Percentiles rank a stretch among this genome's conserved stretches.
phyloP scores from a whole-genome alignment of 2,329 filamentous ascomycete species.

The Pseudocercospora eumusae region DNA sequence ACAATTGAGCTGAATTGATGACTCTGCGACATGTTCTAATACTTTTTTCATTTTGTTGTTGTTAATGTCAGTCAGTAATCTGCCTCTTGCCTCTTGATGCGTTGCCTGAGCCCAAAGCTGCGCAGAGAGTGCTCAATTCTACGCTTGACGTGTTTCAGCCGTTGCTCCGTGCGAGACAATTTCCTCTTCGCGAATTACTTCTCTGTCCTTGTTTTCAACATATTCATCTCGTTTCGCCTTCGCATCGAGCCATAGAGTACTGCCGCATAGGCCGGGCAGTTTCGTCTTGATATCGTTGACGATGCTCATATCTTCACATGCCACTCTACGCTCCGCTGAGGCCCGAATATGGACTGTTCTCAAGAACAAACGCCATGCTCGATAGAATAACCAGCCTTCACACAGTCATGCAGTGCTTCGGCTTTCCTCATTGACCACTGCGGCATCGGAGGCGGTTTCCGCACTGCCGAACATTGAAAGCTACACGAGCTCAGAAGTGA shows the following conservation, averaged over 20 bases:
- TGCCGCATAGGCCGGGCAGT: too few relatives aligned
- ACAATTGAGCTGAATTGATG: not conserved
- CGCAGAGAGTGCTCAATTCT: not conserved
- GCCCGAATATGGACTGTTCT: not conserved
- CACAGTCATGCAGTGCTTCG: conserved; percentile 8
- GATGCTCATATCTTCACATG: not conserved
- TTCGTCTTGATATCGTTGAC: too few relatives aligned
- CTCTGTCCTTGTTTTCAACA: not conserved
- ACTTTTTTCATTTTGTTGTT: not conserved
- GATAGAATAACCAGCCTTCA: not conserved
- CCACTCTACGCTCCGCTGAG: not conserved
- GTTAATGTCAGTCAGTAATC: not conserved
- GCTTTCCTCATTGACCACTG: conserved; percentile 16
- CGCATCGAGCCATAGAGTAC: too few relatives aligned
- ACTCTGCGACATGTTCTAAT: not conserved
- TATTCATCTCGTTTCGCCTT: not conserved
- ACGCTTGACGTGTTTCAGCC: not conserved
- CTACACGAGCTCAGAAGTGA: conserved; percentile 10
- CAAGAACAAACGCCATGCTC: not conserved
- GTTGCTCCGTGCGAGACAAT: not conserved
- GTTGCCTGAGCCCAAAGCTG: not conserved
- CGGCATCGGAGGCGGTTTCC: conserved; percentile 14
- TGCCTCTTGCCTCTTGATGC: too few relatives aligned
- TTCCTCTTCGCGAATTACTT: not conserved
- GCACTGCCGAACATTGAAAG: conserved; percentile 10